These are phyloP conservation scores for Fusarium drepaniforme DNA, from an alignment of 2,329 filamentous ascomycete species.

Conservation along the genomic window DNA sequence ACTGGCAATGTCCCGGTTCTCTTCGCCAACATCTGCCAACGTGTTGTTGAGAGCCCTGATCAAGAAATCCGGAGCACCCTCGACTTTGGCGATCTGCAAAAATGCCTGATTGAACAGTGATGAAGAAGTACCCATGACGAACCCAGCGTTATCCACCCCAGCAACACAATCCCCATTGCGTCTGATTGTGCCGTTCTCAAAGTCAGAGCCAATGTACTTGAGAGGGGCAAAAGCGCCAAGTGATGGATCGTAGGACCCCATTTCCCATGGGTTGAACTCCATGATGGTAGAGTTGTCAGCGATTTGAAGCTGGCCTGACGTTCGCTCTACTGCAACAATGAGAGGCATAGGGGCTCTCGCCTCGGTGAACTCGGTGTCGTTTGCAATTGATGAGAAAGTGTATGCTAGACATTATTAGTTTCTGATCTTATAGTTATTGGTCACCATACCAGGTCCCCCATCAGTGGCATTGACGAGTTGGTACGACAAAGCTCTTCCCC, in stretches of 20 bases:
- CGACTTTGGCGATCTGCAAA: constrained; percentile 62
- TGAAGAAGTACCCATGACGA: constrained; percentile 86
- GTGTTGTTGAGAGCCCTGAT: constrained; percentile 64
- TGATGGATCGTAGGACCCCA: constrained; percentile 82
- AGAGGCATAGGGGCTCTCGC: constrained; percentile 79
- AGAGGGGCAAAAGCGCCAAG: constrained; percentile 78
- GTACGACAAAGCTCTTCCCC: constrained; percentile 81
- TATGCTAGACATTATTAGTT: constrained; percentile 61
- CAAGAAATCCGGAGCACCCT: constrained; percentile 59
- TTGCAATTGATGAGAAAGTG: constrained; percentile 77
- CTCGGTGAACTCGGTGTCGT: constrained; percentile 69
- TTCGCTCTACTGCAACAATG: constrained; percentile 76
- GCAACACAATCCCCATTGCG: constrained; percentile 72
- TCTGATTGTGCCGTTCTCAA: constrained; percentile 71
- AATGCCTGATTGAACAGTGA: constrained; percentile 87
- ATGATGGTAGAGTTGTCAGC: constrained; percentile 76
- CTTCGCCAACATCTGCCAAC: constrained; percentile 65
- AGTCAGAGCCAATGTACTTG: constrained; percentile 79
- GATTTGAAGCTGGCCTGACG: constrained; percentile 71
- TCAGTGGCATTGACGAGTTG: constrained; percentile 80
- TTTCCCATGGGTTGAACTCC: constrained; percentile 84
- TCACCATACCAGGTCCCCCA: constrained; percentile 64
- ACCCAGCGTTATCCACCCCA: constrained; percentile 87
- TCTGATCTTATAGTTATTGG: background rate
- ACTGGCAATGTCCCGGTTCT: constrained; percentile 79